phyloP scores from a whole-genome alignment of 1,284 basidiomycete genomes.

The Pascua sp. region DNA sequence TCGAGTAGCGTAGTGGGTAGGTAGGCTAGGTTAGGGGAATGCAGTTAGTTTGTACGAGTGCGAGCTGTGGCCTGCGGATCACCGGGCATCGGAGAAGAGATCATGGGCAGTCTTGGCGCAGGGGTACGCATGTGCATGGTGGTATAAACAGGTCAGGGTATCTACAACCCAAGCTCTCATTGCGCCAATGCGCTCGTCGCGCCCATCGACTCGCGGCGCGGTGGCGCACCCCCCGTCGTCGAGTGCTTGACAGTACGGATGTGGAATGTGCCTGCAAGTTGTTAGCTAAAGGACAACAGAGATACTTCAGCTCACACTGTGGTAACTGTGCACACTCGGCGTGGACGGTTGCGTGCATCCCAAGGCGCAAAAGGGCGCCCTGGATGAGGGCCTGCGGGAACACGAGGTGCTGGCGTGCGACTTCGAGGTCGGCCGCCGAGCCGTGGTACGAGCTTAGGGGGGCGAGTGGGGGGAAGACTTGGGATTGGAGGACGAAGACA shows the following conservation, averaged over 20 bases:
- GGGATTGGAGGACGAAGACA: slow-evolving; percentile 89
- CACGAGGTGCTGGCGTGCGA: slow-evolving; percentile 71
- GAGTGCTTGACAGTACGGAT: slow-evolving; percentile 17
- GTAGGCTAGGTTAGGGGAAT: too few relatives aligned
- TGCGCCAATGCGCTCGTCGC: too few relatives aligned
- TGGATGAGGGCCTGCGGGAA: slow-evolving; percentile 76
- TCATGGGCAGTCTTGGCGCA: too few relatives aligned
- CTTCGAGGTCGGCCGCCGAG: slow-evolving; percentile 65
- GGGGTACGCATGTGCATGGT: too few relatives aligned
- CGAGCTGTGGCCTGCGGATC: too few relatives aligned
- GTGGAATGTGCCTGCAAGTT: slow-evolving; percentile 41
- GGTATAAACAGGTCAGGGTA: too few relatives aligned
- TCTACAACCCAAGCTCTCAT: too few relatives aligned
- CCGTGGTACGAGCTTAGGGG: slow-evolving; percentile 68
- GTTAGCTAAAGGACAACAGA: background rate
- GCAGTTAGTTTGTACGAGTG: too few relatives aligned
- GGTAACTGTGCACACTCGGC: slow-evolving; percentile 76
- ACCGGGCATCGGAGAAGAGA: too few relatives aligned
- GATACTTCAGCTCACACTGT: slow-evolving; percentile 62
- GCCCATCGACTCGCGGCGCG: too few relatives aligned
- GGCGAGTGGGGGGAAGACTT: slow-evolving; percentile 76
- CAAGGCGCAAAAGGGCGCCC: slow-evolving; percentile 74
- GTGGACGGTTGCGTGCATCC: slow-evolving; percentile 66
- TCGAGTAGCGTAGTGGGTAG: background rate
- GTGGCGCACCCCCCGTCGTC: too few relatives aligned